Evolutionary conservation across 306 rosid genomes (phyloP), one percentile per base, ranked within the genome.

Genomic region (Quercus parvula): DNA sequence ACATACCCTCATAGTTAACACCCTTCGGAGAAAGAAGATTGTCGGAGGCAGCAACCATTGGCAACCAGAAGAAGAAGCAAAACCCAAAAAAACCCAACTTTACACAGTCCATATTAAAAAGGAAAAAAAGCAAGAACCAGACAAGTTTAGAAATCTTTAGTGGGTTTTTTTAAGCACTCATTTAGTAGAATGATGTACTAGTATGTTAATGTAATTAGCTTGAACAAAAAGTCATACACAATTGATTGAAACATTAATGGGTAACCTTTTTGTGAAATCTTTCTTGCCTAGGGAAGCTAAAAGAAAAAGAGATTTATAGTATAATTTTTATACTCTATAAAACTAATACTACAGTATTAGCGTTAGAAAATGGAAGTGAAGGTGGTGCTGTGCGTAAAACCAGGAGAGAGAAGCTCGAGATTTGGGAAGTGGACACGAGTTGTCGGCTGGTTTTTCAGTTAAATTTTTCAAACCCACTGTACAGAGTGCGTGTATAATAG

Each of bases 11-110:
- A 82, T 74, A 91, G 90, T 93, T 91, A 73, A 93, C 97, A 66
- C 99, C 99, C 89, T 96, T 96, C 35, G 98, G 99, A 73, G 99
- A 96, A 74, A 93, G 94, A 75, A 87, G 92, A 66, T 86, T 90
- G 75, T 88, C 90, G 46, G 89, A 81, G 61, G 88, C 91, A 20
- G 70, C 81, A 55, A 73, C 86, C 59, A 80, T 52, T 44, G 78
- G 35, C 55, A 73, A 25, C 89, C 80, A 84, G 69, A 56, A 55
- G 77, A 69, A 89, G 64, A 87, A 19, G 57, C 4, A 81, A n/a
- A 59, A 89, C 31, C 71, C 79, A 81, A 57, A 82, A 44, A 82
- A 44, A 73, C 63, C 56, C 59, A 84, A 30, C 82, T 82, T 89
- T 78, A 69, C 78, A 75, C 33, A 6, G 57, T 77, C 88, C 88